Base-by-base conservation (phyloP, 805 yeast species). In the Ogataea parapolymorpha region DNA sequence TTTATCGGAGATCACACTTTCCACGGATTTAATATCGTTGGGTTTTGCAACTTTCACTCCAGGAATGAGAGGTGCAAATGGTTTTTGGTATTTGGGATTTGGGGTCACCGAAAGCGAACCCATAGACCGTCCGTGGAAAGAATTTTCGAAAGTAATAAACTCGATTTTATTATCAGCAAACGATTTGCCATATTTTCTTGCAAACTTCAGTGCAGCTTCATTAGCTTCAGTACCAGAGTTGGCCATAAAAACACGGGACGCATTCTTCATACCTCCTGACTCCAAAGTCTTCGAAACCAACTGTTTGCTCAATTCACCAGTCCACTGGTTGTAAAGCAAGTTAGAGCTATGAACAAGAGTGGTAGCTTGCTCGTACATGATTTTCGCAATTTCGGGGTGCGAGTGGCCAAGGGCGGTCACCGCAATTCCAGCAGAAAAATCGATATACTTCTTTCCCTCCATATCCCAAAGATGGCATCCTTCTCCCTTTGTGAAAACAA, bases 381-480 rank as follows among this genome's bases (percentile, higher is more conserved):
- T 77, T 40, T 82, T 68, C 6, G 95, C 75, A 26, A 93, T 74
- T 47, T 80, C 82, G 4, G 80, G 79, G 53, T 93, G 75, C 18
- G 89, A 70, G 59, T 93, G 98, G 2, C 99, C 99, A 48, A 93
- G 69, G 1, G 86, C 82, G n/a, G 96, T 91, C 12, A 93, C 99
- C 1, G 99, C 98, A 51, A 93, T 91, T 39, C 99, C 99, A 2
- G 97, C 89, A 1, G 91, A 82, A 65, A 93, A 91, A 60, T 93
- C 99, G 37, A 93, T 72, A 57, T 82, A 93, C 59, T 82, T 74
- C 28, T 78, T 72, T 45, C 84, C 83, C 53, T 86, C 88, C 35
- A 83, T 64, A 62, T 93, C 99, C 71, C 81, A 89, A 40, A 93
- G 61, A 39, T 71, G 70, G n/a, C 89, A 77, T 14, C 95, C 96